Evolutionary conservation across 2,329 filamentous ascomycete genomes (phyloP), one percentile per base, ranked within the genome.

Genomic region (Trichoderma aggressivum): DNA sequence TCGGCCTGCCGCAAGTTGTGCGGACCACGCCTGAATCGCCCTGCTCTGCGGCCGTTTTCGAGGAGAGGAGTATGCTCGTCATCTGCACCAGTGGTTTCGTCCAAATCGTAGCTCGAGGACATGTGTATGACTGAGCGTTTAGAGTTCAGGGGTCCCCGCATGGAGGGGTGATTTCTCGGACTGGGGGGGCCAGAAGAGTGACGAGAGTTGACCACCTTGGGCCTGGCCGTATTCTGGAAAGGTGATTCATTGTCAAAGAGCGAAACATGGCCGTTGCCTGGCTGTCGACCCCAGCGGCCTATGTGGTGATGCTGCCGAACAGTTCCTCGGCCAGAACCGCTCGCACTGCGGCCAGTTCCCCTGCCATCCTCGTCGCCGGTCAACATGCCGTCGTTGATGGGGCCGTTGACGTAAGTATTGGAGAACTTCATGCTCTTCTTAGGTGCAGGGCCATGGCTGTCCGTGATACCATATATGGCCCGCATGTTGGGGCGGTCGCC

Each of bases 381-480:
- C 12, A 79, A 87, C 24, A 82, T 74, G 71, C 80, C 83, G 39
- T 88, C 86, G 60, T 82, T 85, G 50, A 82, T 85, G 47, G 82
- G 89, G 74, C 87, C 89, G 74, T 85, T 90, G 56, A 43, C 36
- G 80, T 93, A 93, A 1, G 91, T 90, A 80, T 93, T 95, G 71
- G 93, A 92, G 78, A 98, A 98, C 78, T 98, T 98, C 94, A 97
- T 98, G 81, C 92, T 97, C 83, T 93, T 94, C 83, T 97, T 98
- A 24, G 82, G 79, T 4, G 77, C 79, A 28, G 80, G 80, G 1
- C 80, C 77, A 65, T 80, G 81, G 24, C 84, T 86, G 71, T 94
- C 92, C 76, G 93, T 84, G 32, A 92, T 82, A 66, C 87, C 86
- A 72, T 90, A 89, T 72, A 94, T 91, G n/a, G 88, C 89, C 67